Evolutionary conservation across 345 rosid genomes (phyloP).

Genomic region (Rhizophora apiculata): DNA sequence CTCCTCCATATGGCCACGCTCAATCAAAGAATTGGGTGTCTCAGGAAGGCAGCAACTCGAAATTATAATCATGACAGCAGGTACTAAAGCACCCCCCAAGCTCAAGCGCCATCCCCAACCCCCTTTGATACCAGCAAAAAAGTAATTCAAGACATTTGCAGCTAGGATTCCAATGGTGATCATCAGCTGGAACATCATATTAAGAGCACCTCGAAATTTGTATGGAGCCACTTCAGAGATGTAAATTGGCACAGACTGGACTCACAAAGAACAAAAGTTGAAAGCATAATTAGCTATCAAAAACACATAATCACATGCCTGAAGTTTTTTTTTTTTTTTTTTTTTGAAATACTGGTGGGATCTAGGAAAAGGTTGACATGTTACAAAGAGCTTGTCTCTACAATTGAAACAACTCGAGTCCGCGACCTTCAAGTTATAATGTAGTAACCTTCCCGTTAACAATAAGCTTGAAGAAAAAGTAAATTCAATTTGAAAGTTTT

Average conservation of each 20-base stretch:
- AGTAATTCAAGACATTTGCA: slow-evolving; percentile 33
- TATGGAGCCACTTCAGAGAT: slow-evolving; percentile 37
- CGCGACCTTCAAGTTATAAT: too few species aligned
- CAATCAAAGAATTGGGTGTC: slow-evolving; percentile 41
- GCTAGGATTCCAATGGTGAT: slow-evolving; percentile 34
- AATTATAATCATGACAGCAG: slow-evolving; percentile 15
- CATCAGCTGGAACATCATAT: slow-evolving; percentile 28
- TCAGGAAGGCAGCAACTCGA: slow-evolving; percentile 26
- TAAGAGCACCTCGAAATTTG: slow-evolving; percentile 31
- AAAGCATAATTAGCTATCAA: background rate
- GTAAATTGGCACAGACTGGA: slow-evolving; percentile 37
- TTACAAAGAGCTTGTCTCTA: background rate
- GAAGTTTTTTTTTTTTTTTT: background rate
- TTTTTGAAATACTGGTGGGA: too few species aligned
- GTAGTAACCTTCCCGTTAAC: too few species aligned
- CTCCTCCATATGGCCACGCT: slow-evolving; percentile 19
- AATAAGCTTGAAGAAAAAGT: too few species aligned
- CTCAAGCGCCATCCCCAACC: slow-evolving; percentile 32
- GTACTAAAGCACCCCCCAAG: slow-evolving; percentile 35
- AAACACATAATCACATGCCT: background rate
- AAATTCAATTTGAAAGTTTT: too few species aligned
- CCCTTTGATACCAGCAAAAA: slow-evolving; percentile 14
- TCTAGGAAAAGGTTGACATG: too few species aligned
- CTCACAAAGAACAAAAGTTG: background rate
- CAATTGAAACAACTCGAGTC: too few species aligned